Evolutionary conservation across 1,139 yeast species (phyloP).

Genomic region (Cylindricascospora bacillispora): DNA sequence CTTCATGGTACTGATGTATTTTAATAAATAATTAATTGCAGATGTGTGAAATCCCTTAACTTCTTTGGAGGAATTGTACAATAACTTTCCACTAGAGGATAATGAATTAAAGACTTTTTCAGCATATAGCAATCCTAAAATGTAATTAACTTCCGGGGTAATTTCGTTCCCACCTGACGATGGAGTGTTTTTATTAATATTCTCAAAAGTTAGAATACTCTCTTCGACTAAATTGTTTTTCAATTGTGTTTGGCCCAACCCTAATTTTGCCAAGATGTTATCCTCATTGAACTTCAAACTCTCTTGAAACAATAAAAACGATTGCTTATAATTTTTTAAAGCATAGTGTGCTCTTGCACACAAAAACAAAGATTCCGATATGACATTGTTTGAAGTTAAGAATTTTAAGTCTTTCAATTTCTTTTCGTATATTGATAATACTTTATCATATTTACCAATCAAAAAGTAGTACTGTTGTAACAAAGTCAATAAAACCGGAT

Average conservation of each 20-base stretch:
- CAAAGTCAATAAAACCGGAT: conserved; percentile 34
- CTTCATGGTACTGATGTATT: conserved; percentile 52
- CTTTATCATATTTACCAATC: conserved; percentile 44
- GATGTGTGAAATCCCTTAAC: conserved; percentile 10
- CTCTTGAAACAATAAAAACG: conserved; percentile 63
- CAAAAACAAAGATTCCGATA: conserved; percentile 81
- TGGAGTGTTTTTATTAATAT: conserved; percentile 48
- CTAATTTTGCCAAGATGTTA: conserved; percentile 60
- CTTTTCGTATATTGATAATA: conserved; percentile 42
- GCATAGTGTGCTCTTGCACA: conserved; percentile 64
- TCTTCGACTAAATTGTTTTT: conserved; percentile 67
- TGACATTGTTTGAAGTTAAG: conserved; percentile 27
- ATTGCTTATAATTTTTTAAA: conserved; percentile 44
- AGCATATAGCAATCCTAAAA: conserved; percentile 64
- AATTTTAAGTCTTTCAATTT: conserved; percentile 29
- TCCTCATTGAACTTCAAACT: conserved; percentile 50
- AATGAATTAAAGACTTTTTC: conserved; percentile 27
- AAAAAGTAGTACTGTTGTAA: conserved; percentile 47
- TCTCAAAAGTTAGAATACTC: conserved; percentile 76
- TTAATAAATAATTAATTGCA: conserved; percentile 58
- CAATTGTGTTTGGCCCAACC: conserved; percentile 77
- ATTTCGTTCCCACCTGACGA: conserved; percentile 49
- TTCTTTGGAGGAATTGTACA: not conserved
- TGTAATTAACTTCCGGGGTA: conserved; percentile 62
- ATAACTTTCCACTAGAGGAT: not conserved